phyloP scores from a whole-genome alignment of 345 rosid species.

The Brassica incana region DNA sequence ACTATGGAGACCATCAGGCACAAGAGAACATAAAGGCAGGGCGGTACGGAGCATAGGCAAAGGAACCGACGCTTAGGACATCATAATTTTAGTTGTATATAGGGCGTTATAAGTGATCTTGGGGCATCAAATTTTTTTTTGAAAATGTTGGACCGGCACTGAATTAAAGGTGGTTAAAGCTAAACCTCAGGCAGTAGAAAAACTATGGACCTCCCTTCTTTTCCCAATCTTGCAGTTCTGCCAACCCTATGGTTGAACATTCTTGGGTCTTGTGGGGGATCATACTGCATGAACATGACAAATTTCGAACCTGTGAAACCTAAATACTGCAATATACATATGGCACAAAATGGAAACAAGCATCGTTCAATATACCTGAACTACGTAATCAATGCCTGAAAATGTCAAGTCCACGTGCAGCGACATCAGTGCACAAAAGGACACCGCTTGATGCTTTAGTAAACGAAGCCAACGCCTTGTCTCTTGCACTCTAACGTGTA shows the following conservation, averaged over 20 bases:
- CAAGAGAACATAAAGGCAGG: neutral
- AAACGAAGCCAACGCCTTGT: neutral
- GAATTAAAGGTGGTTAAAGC: neutral
- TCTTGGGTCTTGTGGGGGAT: neutral
- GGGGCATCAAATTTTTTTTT: too few relatives aligned
- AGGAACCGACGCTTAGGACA: too few relatives aligned
- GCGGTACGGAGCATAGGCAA: too few relatives aligned
- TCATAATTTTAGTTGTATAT: too few relatives aligned
- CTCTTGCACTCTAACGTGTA: neutral
- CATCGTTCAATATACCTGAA: neutral
- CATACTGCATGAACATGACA: neutral
- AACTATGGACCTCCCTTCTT: neutral
- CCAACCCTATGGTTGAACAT: neutral
- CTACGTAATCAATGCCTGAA: neutral
- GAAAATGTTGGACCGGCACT: too few relatives aligned
- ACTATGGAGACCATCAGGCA: neutral
- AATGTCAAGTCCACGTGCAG: constrained; percentile 1
- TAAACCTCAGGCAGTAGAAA: neutral
- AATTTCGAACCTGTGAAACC: neutral
- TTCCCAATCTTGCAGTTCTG: neutral
- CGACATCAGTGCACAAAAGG: neutral
- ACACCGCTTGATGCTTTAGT: neutral
- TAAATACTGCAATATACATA: neutral
- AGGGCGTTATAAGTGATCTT: too few relatives aligned
- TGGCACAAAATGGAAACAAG: neutral